Base-by-base conservation (phyloP, 140 eudicot species). In the Senecio squalidus region DNA sequence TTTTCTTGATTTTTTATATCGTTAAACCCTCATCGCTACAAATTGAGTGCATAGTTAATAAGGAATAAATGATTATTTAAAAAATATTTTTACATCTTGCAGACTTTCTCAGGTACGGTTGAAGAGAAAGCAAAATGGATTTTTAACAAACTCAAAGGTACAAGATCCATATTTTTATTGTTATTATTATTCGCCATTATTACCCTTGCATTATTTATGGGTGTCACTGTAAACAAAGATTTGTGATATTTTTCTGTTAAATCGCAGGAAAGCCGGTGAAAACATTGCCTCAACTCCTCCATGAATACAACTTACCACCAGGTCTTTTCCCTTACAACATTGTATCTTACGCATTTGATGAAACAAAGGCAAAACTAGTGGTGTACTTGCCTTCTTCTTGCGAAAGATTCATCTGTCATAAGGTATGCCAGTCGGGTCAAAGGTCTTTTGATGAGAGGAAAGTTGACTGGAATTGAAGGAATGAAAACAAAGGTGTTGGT, bases 91-190 rank as follows among this genome's bases (percentile, higher is more conserved):
- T 15, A 34, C 20, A 28, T 30, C 21, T 36, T 59, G 60, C 76
- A 81, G 88, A 68, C 77, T 22, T 69, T 82, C 46, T 70, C 89
- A 46, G 78, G 53, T 55, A 66, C 81, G 8, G 82, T 74, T 30
- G 89, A 78, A 58, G 84, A 78, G 64, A 82, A 82, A 63, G 89
- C 84, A 40, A 82, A 82, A 71, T 82, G 89, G 89, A 47, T 82
- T 45, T 82, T 82, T 43, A 71, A 78, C 78, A 82, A 82, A 72
- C 70, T 82, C 33, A 82, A 82, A 76, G 89, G 89, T 72, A 58
- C 58, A 33, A 44, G 30, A 20, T 23, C 57, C 10, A 24, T 5
- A 43, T 43, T 16, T 3, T 18, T 1, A 15, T 43, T 43, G 5
- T 11, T 4, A 3, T 9, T 43, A 11, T 43, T 43, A 3, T 18